Evolutionary conservation across 352 stramenopile species (phyloP).

Genomic region (Pythium plurisporium): DNA sequence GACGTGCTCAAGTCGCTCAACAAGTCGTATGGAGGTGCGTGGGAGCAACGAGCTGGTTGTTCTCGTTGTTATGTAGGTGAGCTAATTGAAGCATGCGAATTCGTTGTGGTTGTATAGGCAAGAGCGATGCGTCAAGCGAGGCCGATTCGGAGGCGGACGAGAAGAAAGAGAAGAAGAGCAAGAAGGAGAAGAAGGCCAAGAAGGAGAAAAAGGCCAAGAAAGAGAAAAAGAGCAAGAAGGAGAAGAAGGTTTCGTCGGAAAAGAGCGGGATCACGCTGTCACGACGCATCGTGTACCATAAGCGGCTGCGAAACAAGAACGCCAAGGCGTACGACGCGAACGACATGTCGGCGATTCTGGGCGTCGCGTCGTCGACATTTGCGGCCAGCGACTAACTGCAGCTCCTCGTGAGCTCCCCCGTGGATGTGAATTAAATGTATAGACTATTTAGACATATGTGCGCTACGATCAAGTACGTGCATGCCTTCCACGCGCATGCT

Average conservation of each 20-base stretch:
- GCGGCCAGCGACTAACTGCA: constrained; percentile 1
- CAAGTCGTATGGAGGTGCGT: constrained; percentile 58
- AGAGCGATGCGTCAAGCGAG: constrained; percentile 31
- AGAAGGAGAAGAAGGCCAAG: constrained; percentile 63
- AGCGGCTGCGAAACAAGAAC: constrained; percentile 85
- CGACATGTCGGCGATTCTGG: constrained; percentile 86
- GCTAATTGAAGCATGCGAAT: neutral
- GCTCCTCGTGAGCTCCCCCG: no score
- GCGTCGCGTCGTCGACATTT: constrained; percentile 48
- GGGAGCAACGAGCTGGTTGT: neutral
- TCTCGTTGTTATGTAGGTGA: neutral
- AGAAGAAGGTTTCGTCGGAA: constrained; percentile 38
- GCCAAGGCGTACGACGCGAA: constrained; percentile 73
- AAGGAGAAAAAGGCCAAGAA: constrained; percentile 45
- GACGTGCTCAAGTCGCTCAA: constrained; percentile 85
- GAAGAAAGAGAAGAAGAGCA: constrained; percentile 51
- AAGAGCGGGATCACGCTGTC: constrained; percentile 35
- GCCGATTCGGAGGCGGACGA: constrained; percentile 33
- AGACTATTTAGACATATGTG: constrained; percentile 19
- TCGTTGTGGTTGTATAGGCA: constrained; percentile 17
- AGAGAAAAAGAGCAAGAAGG: no score
- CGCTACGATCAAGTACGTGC: no score
- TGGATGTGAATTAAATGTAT: neutral
- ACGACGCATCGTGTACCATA: constrained; percentile 73
- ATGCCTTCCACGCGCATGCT: neutral